Conservation (phyloP, 371 early-diverging fungal species). For the Syncephalis plumigaleata region DNA sequence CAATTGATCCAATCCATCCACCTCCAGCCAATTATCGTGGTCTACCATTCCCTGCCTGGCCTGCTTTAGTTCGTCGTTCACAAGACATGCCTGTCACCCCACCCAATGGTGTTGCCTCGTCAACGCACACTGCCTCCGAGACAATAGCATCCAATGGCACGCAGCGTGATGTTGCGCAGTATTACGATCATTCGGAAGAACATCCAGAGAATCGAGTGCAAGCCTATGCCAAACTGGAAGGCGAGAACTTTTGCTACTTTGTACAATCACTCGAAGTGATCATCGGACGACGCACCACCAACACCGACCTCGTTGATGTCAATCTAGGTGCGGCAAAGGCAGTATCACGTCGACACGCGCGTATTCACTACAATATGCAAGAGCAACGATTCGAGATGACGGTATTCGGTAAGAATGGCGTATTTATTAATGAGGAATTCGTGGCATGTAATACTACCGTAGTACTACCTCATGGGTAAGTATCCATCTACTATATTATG, state of each 20-base stretch:
- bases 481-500: neutral
- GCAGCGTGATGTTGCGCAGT: neutral
- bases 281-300: constrained; percentile 47
- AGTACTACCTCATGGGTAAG: constrained; percentile 44
- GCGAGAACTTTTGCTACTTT: constrained; percentile 63
- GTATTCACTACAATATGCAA: constrained; percentile 67
- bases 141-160: neutral
- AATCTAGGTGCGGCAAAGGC: constrained; percentile 65
- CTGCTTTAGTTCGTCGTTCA: too few species aligned
- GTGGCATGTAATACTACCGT: constrained; percentile 46
- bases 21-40: too few species aligned
- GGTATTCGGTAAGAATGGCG: constrained; percentile 76
- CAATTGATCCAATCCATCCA: too few species aligned
- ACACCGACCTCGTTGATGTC: constrained; percentile 49
- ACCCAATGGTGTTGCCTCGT: neutral
- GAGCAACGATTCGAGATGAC: constrained; percentile 62
- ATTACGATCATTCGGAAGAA: constrained; percentile 7
- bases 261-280: constrained; percentile 58
- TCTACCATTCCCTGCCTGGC: too few species aligned
- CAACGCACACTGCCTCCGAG: neutral
- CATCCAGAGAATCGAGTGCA: constrained; percentile 34
- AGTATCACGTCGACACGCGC: constrained; percentile 70
- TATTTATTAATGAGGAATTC: constrained; percentile 61
- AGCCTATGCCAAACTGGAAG: constrained; percentile 82
- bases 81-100: too few species aligned